Base-by-base conservation (phyloP, 768 basidiomycete genomes). In the Rhodotorula diobovata region DNA sequence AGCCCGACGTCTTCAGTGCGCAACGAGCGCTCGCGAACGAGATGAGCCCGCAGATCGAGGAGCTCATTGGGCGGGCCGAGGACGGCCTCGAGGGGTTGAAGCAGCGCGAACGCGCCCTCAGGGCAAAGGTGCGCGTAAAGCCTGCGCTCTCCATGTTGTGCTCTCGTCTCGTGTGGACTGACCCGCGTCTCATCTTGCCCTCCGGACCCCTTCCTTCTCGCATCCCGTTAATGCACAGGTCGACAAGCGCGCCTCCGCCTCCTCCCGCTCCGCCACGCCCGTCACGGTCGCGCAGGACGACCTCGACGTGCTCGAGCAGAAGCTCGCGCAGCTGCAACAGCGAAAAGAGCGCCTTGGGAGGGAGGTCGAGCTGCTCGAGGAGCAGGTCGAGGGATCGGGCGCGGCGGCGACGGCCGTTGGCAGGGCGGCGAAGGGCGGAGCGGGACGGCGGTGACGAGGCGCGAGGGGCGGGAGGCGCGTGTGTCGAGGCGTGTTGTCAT, bases 21-120 rank as follows among this genome's bases (percentile, higher is more conserved):
- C 73, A 74, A 20, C 45, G 60, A 25, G 51, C 56, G 8, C 30
- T 74, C 12, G 48, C 56, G 20, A 37, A 41, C 57, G 66, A 71
- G 53, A 71, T 74, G 61, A 32, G 39, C 35, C 73, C 73, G 18
- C 69, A 71, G 67, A 71, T 74, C 21, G 56, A 68, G 25, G 56
- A 56, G 59, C 54, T 68, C 20, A 62, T 74, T 2, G 4, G 23
- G 21, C 37, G 68, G 9, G 73, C 73, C 18, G 68, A 70, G 30
- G 46, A 8, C 4, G 73, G 63, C 9, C 32, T 74, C 15, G 73
- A 70, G 55, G 53, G 32, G 18, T 23, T 70, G 48, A 74, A 74
- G 61, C 41, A 61, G 34, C 21, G 56, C 12, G 67, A 71, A 37
- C 48, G 54, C 39, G 35, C 11, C 25, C 30, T 66, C 9, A 32